Evolutionary conservation across 2,329 filamentous ascomycete species (phyloP).

Genomic region (Alternaria sp.): DNA sequence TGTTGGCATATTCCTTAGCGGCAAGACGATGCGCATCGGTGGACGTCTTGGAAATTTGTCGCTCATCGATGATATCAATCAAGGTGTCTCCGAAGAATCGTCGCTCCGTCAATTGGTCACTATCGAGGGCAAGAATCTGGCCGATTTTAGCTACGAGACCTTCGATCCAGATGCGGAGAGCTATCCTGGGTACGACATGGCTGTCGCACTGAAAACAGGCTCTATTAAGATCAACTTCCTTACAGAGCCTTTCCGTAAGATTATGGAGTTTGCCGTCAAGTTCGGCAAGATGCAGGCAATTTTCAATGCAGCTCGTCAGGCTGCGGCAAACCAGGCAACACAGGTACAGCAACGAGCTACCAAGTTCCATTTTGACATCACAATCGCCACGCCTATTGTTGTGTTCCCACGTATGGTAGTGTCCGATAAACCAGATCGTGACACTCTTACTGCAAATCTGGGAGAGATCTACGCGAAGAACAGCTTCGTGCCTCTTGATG

Average conservation of each 20-base stretch:
- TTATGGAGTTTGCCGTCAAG: slow-evolving; percentile 96
- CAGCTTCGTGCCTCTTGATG: slow-evolving; percentile 84
- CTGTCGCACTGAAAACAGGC: slow-evolving; percentile 86
- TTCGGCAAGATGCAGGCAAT: slow-evolving; percentile 99
- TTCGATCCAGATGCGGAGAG: slow-evolving; percentile 78
- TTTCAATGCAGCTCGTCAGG: slow-evolving; percentile 95
- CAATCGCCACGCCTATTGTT: slow-evolving; percentile 94
- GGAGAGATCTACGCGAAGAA: slow-evolving; percentile 98
- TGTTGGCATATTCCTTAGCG: slow-evolving; percentile 86
- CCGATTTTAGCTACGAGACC: slow-evolving; percentile 97
- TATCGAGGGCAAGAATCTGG: slow-evolving; percentile 93
- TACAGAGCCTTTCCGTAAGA: slow-evolving; percentile 96
- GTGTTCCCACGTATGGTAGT: slow-evolving; percentile 85
- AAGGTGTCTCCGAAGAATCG: slow-evolving; percentile 83
- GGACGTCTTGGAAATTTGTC: slow-evolving; percentile 87
- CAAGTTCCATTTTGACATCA: slow-evolving; percentile 91
- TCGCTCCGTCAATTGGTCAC: slow-evolving; percentile 86
- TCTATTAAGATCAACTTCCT: slow-evolving; percentile 97
- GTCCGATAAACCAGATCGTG: slow-evolving; percentile 73
- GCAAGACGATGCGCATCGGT: slow-evolving; percentile 85
- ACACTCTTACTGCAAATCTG: slow-evolving; percentile 89
- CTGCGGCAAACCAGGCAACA: slow-evolving; percentile 90
- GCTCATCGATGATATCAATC: slow-evolving; percentile 91
- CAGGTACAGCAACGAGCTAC: slow-evolving; percentile 90
- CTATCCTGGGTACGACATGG: slow-evolving; percentile 95